Conservation (phyloP, 148 eudicot species). For the Vaccinium corymbosum region DNA sequence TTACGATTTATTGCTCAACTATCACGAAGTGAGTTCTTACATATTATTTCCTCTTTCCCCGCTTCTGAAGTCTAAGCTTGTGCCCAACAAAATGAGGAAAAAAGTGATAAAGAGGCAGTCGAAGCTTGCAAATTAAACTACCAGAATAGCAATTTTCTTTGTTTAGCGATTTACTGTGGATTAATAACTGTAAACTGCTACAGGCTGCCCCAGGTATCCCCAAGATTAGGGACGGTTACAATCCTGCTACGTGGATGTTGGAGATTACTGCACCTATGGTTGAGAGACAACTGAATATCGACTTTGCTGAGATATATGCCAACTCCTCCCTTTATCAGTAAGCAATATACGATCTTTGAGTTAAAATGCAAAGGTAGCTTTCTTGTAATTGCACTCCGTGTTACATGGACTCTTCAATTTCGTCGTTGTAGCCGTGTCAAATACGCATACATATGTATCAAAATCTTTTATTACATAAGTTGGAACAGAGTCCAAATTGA, state of each 20-base stretch:
- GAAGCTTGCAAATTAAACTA: neutral
- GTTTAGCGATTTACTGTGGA: neutral
- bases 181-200: slow-evolving; percentile 5
- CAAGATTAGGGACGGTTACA: slow-evolving; percentile 51
- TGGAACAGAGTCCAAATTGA: neutral
- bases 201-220: slow-evolving; percentile 59
- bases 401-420: neutral
- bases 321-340: slow-evolving; percentile 56
- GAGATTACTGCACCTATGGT: slow-evolving; percentile 47
- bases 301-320: slow-evolving; percentile 55
- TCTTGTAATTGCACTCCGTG: neutral
- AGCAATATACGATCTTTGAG: slow-evolving; percentile 8
- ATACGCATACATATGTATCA: neutral
- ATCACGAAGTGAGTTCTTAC: neutral
- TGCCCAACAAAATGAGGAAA: neutral
- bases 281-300: slow-evolving; percentile 49
- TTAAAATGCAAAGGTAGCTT: neutral
- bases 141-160: neutral
- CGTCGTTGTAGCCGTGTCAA: neutral
- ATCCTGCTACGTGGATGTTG: slow-evolving; percentile 91
- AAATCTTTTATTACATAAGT: neutral
- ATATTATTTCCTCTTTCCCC: neutral
- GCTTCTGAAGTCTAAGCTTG: slow-evolving; percentile 1
- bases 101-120: neutral
- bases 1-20: neutral